A percentile compares a stretch with the other conserved stretches of the same genome.
Conservation (phyloP, 2,329 filamentous ascomycete genomes). For the Fonsecaea pugnacius region DNA sequence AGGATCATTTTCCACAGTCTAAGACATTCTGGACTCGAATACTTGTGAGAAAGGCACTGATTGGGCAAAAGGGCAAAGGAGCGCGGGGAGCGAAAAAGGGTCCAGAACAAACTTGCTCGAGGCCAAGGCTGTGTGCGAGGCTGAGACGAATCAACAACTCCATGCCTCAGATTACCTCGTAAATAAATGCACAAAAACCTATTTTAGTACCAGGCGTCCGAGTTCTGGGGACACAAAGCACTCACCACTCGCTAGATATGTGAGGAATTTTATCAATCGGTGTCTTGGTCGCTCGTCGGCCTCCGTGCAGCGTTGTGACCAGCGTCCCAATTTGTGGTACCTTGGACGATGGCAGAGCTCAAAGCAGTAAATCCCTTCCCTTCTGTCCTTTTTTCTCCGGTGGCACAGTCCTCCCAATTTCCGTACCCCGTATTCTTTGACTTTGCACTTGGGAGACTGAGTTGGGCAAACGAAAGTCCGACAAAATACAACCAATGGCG, state of each 20-base stretch:
- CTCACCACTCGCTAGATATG: no score
- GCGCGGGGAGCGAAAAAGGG: background rate
- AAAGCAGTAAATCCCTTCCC: no score
- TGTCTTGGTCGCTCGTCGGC: background rate
- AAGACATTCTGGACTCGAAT: no score
- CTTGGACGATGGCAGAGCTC: background rate
- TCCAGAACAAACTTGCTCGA: background rate
- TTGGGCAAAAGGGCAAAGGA: background rate
- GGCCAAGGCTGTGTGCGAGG: background rate
- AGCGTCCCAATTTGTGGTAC: background rate
- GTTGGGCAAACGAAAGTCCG: background rate
- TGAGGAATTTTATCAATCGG: no score
- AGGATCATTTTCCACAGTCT: background rate
- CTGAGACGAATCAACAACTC: background rate
- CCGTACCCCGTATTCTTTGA: constrained; percentile 5
- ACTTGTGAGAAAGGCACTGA: background rate
- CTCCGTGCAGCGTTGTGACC: background rate
- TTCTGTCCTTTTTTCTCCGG: background rate
- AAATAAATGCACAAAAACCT: background rate
- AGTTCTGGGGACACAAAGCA: background rate
- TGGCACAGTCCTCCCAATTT: constrained; percentile 1
- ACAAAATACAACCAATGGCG: background rate
- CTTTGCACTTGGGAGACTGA: background rate
- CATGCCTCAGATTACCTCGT: background rate
- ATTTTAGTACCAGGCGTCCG: no score